Evolutionary conservation across 2,329 filamentous ascomycete genomes (phyloP).

Genomic region (Monosporascus ibericus): DNA sequence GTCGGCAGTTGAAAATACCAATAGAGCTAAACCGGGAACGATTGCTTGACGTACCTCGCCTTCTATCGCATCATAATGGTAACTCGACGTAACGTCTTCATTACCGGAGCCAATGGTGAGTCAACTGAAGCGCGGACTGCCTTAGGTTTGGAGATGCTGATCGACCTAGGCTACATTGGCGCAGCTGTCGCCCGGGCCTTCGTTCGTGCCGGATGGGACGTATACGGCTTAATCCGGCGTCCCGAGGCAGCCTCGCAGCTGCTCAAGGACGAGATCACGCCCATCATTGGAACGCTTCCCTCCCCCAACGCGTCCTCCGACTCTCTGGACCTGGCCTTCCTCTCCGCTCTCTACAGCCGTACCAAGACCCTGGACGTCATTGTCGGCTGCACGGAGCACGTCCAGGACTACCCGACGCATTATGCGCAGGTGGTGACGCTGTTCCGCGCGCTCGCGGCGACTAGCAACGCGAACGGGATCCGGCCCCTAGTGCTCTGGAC

Average conservation of each 20-base stretch:
- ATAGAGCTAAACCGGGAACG: no score
- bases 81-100: slow-evolving; percentile 26
- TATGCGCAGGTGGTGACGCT: slow-evolving; percentile 30
- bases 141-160: background rate
- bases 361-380: slow-evolving; percentile 33
- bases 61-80: background rate
- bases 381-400: slow-evolving; percentile 35
- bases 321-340: slow-evolving; percentile 16
- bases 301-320: background rate
- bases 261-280: slow-evolving; percentile 30
- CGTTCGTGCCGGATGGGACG: slow-evolving; percentile 36
- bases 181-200: slow-evolving; percentile 39
- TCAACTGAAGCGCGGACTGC: background rate
- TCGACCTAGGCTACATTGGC: slow-evolving; percentile 35
- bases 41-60: no score
- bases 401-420: slow-evolving; percentile 33
- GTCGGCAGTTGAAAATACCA: background rate
- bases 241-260: slow-evolving; percentile 23
- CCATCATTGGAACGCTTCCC: slow-evolving; percentile 32
- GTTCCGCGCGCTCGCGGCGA: slow-evolving; percentile 26
- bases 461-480: slow-evolving; percentile 26
- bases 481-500: slow-evolving; percentile 38
- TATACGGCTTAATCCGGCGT: slow-evolving; percentile 38
- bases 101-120: slow-evolving; percentile 38
- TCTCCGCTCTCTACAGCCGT: slow-evolving; percentile 21